Conservation (phyloP, 1,284 basidiomycete genomes). For the Puccinia polysora region DNA sequence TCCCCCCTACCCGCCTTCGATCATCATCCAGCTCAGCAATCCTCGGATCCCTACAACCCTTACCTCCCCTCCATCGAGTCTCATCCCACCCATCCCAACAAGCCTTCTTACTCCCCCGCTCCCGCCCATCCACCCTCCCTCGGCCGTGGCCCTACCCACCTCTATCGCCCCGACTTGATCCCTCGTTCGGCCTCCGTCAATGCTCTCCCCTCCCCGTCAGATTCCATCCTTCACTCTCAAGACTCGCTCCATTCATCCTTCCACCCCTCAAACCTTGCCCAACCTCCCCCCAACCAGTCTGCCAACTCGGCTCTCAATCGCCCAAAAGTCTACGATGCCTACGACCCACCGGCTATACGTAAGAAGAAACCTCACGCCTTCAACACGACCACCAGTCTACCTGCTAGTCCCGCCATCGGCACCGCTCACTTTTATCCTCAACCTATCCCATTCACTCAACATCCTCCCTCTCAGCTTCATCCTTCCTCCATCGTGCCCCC, state of each 20-base stretch:
- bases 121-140: background rate
- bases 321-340: slow-evolving; percentile 41
- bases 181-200: slow-evolving; percentile 40
- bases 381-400: slow-evolving; percentile 26
- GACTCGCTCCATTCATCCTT: background rate
- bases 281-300: background rate
- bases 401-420: slow-evolving; percentile 38
- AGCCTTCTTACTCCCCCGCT: slow-evolving; percentile 4
- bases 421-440: slow-evolving; percentile 5
- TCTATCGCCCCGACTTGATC: slow-evolving; percentile 12
- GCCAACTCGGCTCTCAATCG: slow-evolving; percentile 20
- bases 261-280: slow-evolving; percentile 15
- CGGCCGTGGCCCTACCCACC: slow-evolving; percentile 7
- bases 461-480: slow-evolving; percentile 3
- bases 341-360: slow-evolving; percentile 39
- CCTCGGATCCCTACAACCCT: slow-evolving; percentile 18
- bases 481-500: slow-evolving; percentile 1
- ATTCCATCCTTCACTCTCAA: slow-evolving; percentile 7
- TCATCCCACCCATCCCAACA: background rate
- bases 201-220: background rate
- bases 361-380: slow-evolving; percentile 35
- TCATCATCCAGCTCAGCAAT: slow-evolving; percentile 10
- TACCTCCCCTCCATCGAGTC: slow-evolving; percentile 21
- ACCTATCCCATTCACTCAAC: background rate
- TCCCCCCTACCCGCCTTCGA: slow-evolving; percentile 3